Evolutionary conservation across 345 rosid genomes (phyloP).

Genomic region (Eucalyptus cloeziana): DNA sequence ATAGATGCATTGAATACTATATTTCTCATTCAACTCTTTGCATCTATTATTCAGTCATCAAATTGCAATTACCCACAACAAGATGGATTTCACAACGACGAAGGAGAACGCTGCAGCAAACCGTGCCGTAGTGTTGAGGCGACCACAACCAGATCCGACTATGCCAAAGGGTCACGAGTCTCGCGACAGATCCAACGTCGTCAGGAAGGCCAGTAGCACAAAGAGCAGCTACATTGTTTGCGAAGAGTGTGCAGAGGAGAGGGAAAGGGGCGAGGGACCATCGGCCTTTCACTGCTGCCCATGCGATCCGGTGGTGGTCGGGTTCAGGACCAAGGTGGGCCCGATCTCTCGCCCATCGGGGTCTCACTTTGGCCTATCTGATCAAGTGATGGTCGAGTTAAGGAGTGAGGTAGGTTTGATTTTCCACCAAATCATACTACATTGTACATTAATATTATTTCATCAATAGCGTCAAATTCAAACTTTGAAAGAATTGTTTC

Average conservation of each 20-base stretch:
- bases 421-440: not conserved
- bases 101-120: not conserved
- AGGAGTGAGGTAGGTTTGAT: not conserved
- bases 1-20: not conserved
- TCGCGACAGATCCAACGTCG: fast-evolving
- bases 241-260: not conserved
- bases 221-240: not conserved
- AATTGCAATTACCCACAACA: not conserved
- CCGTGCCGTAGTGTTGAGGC: not conserved
- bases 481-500: not conserved
- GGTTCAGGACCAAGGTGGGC: not conserved
- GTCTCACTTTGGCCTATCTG: not conserved
- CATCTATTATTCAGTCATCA: not conserved
- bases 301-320: not conserved
- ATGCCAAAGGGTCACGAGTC: not conserved
- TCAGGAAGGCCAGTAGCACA: fast-evolving
- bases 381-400: not conserved
- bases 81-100: not conserved
- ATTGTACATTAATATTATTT: no score
- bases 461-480: not conserved
- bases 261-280: not conserved
- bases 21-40: not conserved
- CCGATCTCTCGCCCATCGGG: not conserved
- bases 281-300: not conserved
- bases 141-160: not conserved